Conservation (phyloP, 78 protist species). For the Dictyostelium brefeldianum region DNA sequence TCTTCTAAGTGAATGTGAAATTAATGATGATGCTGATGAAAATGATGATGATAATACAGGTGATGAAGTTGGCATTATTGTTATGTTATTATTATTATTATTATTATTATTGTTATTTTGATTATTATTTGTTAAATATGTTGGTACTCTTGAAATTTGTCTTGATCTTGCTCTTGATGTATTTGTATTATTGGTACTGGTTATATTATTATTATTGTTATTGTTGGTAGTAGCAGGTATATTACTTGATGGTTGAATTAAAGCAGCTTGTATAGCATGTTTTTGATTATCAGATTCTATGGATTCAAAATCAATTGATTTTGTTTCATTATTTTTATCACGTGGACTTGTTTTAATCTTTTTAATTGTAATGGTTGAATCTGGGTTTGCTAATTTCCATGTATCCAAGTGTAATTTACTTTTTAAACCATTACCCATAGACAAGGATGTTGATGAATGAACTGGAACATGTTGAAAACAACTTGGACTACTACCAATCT, state of each 20-base stretch:
- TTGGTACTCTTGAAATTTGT: conserved; percentile 3
- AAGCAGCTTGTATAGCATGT: neutral
- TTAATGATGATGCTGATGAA: conserved; percentile 22
- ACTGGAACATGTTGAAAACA: neutral
- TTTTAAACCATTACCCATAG: neutral
- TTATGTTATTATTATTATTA: neutral
- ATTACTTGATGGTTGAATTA: neutral
- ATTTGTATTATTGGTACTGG: neutral
- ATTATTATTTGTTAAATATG: neutral
- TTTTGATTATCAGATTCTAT: no score
- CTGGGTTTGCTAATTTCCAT: conserved; percentile 28
- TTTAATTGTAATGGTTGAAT: conserved; percentile 1
- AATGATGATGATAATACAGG: neutral
- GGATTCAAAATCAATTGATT: no score
- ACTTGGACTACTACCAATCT: conserved; percentile 6
- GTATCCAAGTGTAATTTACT: neutral
- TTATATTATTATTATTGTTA: neutral
- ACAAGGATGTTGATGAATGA: neutral
- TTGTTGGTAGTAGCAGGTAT: neutral
- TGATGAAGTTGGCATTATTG: neutral
- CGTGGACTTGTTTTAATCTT: conserved; percentile 34
- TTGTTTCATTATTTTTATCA: neutral
- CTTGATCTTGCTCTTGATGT: conserved; percentile 4
- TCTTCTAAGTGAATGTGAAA: conserved; percentile 5
- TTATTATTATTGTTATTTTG: neutral